Evolutionary conservation across 352 stramenopile genomes (phyloP).

Genomic region (Blastocystis sp.): DNA sequence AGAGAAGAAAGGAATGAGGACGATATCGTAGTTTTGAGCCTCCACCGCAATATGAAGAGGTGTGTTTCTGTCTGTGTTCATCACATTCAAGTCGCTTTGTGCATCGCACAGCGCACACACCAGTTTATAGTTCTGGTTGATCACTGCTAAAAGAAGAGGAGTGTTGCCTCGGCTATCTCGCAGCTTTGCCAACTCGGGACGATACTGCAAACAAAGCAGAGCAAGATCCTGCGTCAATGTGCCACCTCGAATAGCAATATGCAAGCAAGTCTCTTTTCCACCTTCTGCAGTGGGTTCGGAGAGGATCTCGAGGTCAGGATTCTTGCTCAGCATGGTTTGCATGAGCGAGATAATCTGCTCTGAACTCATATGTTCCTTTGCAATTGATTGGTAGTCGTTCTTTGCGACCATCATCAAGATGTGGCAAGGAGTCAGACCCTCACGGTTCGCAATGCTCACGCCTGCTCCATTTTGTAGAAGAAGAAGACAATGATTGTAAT

Average conservation of each 20-base stretch:
- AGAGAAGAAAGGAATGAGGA: not conserved
- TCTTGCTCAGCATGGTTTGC: not conserved
- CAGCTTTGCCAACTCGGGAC: not conserved
- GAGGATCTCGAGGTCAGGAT: slow-evolving; percentile 41
- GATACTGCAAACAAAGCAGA: not conserved
- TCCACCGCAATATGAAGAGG: slow-evolving; percentile 50
- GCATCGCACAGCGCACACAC: not conserved
- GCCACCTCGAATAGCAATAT: slow-evolving; percentile 54
- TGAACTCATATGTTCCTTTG: slow-evolving; percentile 25
- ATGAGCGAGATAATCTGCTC: slow-evolving; percentile 24
- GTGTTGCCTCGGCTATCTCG: not conserved
- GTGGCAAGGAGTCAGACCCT: slow-evolving; percentile 17
- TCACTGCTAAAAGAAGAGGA: slow-evolving; percentile 32
- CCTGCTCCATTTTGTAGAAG: slow-evolving; percentile 25
- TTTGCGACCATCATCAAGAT: slow-evolving; percentile 40
- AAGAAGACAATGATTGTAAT: not conserved
- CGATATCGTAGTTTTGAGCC: slow-evolving; percentile 18
- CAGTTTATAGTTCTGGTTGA: not conserved
- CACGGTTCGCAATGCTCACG: not conserved
- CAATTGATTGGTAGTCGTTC: not conserved
- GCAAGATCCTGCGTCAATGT: slow-evolving; percentile 9
- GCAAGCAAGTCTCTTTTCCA: slow-evolving; percentile 31
- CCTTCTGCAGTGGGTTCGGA: not conserved
- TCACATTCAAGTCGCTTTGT: slow-evolving; percentile 8
- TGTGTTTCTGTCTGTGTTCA: slow-evolving; percentile 38